These are phyloP conservation scores for Lachnellula cervina DNA, from an alignment of 2,329 filamentous ascomycete genomes.

Conservation along the genomic window DNA sequence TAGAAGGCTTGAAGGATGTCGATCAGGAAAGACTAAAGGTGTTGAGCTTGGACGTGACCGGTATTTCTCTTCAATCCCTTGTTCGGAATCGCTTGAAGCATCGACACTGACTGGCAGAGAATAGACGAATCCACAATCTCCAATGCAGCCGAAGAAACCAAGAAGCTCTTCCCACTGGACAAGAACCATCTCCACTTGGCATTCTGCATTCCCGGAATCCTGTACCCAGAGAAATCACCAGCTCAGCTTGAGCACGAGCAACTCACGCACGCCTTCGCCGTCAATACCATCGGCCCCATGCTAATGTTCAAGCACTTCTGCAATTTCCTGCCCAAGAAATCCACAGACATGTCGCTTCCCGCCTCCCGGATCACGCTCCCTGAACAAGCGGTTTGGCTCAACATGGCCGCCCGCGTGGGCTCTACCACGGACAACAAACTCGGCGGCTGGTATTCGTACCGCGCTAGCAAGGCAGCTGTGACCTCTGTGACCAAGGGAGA, in stretches of 20 bases:
- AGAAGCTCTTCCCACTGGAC: slow-evolving; percentile 45
- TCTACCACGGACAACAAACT: slow-evolving; percentile 65
- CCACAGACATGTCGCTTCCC: slow-evolving; percentile 32
- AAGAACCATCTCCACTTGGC: slow-evolving; percentile 61
- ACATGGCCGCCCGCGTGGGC: slow-evolving; percentile 74
- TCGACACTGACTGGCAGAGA: not conserved
- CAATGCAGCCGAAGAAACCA: slow-evolving; percentile 48
- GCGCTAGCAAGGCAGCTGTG: slow-evolving; percentile 69
- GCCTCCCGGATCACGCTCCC: not conserved
- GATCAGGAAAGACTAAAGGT: slow-evolving; percentile 44
- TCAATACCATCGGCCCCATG: slow-evolving; percentile 71
- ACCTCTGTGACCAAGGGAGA: slow-evolving; percentile 67
- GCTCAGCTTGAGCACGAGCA: slow-evolving; percentile 55
- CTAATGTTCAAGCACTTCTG: slow-evolving; percentile 73
- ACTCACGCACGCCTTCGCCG: slow-evolving; percentile 64
- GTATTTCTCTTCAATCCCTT: slow-evolving; percentile 33
- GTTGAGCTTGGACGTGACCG: slow-evolving; percentile 51
- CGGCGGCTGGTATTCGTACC: slow-evolving; percentile 80
- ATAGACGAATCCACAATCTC: slow-evolving; percentile 57
- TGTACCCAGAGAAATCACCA: slow-evolving; percentile 69
- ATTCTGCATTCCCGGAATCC: slow-evolving; percentile 65
- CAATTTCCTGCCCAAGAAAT: slow-evolving; percentile 60
- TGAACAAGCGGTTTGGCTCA: slow-evolving; percentile 59
- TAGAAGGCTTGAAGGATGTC: slow-evolving; percentile 43
- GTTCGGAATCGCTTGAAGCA: not conserved